Evolutionary conservation across 345 rosid species (phyloP), one percentile per base, ranked within the genome.

Genomic region (Passiflora organensis): DNA sequence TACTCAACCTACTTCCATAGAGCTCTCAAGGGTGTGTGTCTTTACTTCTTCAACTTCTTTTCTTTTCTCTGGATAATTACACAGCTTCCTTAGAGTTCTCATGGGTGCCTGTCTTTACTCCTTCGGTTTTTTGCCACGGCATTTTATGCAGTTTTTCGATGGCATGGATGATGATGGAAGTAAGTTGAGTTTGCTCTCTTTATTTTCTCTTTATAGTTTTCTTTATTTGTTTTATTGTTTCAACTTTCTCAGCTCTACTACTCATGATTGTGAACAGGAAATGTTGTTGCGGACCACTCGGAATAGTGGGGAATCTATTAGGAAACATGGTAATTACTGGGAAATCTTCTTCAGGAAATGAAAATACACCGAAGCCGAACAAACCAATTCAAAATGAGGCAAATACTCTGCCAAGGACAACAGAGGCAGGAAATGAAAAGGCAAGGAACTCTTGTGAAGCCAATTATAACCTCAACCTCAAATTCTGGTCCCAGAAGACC

Each of bases 91-190:
- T 65, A 20, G 36, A 43, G 36, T 23, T 19, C 32, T 45, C 45
- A 39, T 13, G 8, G 20, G 38, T 9, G 44, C 51, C 4, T 66
- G 74, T 73, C 73, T 77, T 64, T 42, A 20, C 43, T 37, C 52
- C 37, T 32, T 47, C 12, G 48, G 60, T 39, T 6, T 13, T 2
- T 22, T 44, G 47, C 36, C 19, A 13, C 46, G 32, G 32, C 41
- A 44, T 48, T 20, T 2, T 16, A 38, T 68, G 72, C 67, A 93
- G 79, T 88, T 93, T 79, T 93, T 88, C 16, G 99, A 93, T 69
- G 94, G 96, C 68, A 76, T 89, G 91, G 95, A 85, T 70, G 95
- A 88, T 51, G 84, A 81, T 73, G 95, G 91, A 86, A 86, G 99
- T 93, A 80, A 84, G 99, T 91, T 72, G 59, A 69, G 60, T 66